phyloP scores from a whole-genome alignment of 495 filamentous ascomycete species.

The Glonium stellatum region DNA sequence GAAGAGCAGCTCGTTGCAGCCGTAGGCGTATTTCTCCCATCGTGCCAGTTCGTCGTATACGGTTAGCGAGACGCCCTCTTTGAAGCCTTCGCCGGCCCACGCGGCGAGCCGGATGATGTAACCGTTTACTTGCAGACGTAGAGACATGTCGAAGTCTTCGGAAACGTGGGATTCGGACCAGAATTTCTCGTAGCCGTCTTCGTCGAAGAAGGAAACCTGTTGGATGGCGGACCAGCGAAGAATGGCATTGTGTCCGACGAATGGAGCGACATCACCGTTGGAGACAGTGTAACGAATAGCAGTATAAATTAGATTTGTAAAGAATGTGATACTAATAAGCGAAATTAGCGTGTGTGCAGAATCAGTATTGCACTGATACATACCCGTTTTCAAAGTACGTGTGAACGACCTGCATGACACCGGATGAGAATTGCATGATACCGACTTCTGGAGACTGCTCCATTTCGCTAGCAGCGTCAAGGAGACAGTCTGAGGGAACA shows the following conservation, averaged over 20 bases:
- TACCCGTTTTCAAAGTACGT: conserved; percentile 37
- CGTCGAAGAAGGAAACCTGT: conserved; percentile 29
- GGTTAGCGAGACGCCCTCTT: conserved; percentile 44
- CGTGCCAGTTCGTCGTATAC: conserved; percentile 43
- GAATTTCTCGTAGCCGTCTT: conserved; percentile 37
- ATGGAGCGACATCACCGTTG: conserved; percentile 76
- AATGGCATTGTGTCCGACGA: conserved; percentile 67
- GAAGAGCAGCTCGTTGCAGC: conserved; percentile 41
- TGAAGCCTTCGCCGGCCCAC: conserved; percentile 40
- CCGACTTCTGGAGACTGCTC: conserved; percentile 72
- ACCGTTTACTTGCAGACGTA: conserved; percentile 37
- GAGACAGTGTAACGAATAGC: conserved; percentile 67
- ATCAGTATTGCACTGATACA: neutral
- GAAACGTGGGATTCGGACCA: conserved; percentile 42
- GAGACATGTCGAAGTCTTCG: conserved; percentile 42
- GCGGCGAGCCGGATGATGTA: conserved; percentile 40
- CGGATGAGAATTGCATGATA: conserved; percentile 74
- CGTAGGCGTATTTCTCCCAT: conserved; percentile 43
- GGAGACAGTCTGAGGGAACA: conserved; percentile 61
- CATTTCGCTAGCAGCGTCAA: conserved; percentile 75
- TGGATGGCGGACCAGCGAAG: conserved; percentile 75
- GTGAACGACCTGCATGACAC: conserved; percentile 65
- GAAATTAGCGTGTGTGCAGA: neutral
- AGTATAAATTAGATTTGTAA: conserved; percentile 41
- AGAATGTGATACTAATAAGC: conserved; percentile 35